phyloP scores from a whole-genome alignment of 306 rosid species.

The Fragaria iinumae region DNA sequence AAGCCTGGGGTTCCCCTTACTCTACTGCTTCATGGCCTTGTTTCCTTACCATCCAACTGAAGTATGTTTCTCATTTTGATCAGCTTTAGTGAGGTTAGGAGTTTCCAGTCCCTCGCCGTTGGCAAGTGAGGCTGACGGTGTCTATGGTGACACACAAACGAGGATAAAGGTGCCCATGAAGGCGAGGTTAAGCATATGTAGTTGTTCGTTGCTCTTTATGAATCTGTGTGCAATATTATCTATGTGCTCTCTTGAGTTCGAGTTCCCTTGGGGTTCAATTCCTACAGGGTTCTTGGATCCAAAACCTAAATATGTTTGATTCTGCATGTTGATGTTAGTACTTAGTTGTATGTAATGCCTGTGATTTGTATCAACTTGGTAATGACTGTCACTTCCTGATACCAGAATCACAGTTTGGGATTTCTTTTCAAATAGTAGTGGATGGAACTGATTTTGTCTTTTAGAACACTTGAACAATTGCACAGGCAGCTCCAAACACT shows the following conservation, averaged over 20 bases:
- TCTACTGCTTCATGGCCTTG: neutral
- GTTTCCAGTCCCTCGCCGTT: neutral
- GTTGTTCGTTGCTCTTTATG: too few species aligned
- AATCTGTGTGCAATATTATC: too few species aligned
- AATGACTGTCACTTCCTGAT: too few species aligned
- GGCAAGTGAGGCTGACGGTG: neutral
- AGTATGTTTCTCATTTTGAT: neutral
- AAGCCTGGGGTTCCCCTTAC: neutral
- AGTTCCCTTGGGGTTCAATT: too few species aligned
- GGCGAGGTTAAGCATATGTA: neutral
- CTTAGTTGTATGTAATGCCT: too few species aligned
- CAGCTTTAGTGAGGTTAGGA: neutral
- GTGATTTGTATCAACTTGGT: too few species aligned
- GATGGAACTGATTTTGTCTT: slow-evolving; percentile 38
- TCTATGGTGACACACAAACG: neutral
- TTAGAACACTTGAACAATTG: slow-evolving; percentile 89
- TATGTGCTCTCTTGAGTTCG: too few species aligned
- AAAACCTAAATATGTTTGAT: too few species aligned
- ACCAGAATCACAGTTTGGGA: too few species aligned
- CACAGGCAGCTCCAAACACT: slow-evolving; percentile 56
- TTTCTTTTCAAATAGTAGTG: too few species aligned
- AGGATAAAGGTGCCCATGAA: neutral
- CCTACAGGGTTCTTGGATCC: too few species aligned
- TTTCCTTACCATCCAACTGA: neutral
- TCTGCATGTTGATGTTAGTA: too few species aligned